Base-by-base conservation (phyloP, 2,329 filamentous ascomycete genomes). In the Stenocarpella maydis region DNA sequence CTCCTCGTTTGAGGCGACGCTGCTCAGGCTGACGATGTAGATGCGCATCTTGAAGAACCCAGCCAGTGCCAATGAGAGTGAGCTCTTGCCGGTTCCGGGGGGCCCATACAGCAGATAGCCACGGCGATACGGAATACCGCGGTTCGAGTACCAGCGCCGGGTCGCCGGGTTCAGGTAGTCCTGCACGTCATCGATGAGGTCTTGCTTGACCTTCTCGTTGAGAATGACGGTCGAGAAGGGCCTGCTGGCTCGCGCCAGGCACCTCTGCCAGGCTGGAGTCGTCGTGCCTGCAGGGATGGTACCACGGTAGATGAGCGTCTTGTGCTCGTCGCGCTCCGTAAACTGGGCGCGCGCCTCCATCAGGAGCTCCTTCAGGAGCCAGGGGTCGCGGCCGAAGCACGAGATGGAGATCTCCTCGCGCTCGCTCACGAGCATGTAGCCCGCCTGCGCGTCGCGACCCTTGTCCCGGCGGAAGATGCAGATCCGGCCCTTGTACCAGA, bases 21-120 rank as follows among this genome's bases (percentile, higher is more conserved):
- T 91, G 77, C 86, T 91, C 49, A 94, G 80, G 74, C 86, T 91
- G 72, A 93, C 85, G 67, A 93, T 91, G 78, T 93, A 93, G 71
- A 94, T 91, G 60, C 87, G 85, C 80, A 94, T 85, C 69, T 88
- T 87, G 76, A 93, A 91, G 75, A 88, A 86, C 6, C 91, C 91
- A 0, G 91, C 90, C 61, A 92, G 83, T 0, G 91, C 91, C 50
- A 93, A 85, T 72, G 88, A 90, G 1, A 94, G 83, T 54, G 89
- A 92, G 53, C 89, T 92, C 79, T 95, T 96, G 17, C 93, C 92
- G 0, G 92, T 95, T 0, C 93, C 92, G 0, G 92, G 92, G 0
- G 93, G 92, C 0, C 94, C 94, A 72, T 95, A 85, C 19, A 97
- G 88, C 0, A 97, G 86, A 75, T 96, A 97, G 0, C 94, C 94